These are phyloP conservation scores for Mucor sp. DNA, from an alignment of 371 early-diverging fungal species.

Conservation along the genomic window DNA sequence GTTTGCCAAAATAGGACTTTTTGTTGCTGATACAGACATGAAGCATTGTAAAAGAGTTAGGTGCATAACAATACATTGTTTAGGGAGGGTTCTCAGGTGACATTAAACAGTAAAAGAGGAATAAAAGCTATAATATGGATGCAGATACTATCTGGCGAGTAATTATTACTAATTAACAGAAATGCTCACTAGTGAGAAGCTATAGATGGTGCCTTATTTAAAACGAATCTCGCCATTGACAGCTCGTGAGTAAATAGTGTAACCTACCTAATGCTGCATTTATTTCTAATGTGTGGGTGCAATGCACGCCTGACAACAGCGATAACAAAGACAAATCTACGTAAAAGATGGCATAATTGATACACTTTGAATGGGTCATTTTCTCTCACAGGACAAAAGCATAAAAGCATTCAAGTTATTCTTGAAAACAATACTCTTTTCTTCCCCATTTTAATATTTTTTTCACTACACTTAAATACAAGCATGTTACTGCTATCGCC, in stretches of 20 bases:
- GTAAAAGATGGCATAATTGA: neutral
- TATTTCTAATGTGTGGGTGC: neutral
- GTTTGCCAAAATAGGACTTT: too few species aligned
- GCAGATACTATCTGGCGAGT: too few species aligned
- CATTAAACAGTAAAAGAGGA: too few species aligned
- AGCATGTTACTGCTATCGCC: neutral
- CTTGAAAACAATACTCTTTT: neutral
- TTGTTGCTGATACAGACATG: too few species aligned
- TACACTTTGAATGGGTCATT: neutral
- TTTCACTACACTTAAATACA: neutral
- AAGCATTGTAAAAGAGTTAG: too few species aligned
- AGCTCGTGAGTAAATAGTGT: slow-evolving; percentile 9
- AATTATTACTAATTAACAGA: too few species aligned
- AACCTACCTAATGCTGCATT: neutral
- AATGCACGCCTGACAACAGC: neutral
- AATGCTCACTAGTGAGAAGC: too few species aligned
- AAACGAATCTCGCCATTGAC: slow-evolving; percentile 13
- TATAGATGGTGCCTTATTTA: slow-evolving; percentile 3
- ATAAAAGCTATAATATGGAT: too few species aligned
- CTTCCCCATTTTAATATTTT: neutral
- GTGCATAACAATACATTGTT: too few species aligned
- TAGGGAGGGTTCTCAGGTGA: too few species aligned
- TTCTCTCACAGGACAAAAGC: neutral
- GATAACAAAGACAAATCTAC: neutral
- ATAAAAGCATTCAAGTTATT: neutral